Base-by-base conservation (phyloP, 257 asterid species). In the Fraxinus quadrangulata region DNA sequence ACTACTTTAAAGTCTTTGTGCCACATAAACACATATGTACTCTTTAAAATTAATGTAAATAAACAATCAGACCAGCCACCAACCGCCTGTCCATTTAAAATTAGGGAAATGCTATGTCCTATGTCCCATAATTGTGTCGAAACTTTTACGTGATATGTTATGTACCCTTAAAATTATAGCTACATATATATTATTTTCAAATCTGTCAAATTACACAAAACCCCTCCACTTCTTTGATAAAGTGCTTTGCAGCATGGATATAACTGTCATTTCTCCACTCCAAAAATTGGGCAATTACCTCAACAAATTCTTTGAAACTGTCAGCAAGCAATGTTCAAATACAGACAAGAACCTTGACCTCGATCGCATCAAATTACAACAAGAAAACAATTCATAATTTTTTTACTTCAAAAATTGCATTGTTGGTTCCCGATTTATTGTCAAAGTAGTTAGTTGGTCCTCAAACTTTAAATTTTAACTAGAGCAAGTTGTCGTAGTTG, bases 291-390 rank as follows among this genome's bases (percentile, higher is more conserved):
- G 70, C 81, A 84, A 71, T 88, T 1, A 83, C 83, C 67, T 76
- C 54, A 77, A 51, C 86, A 63, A 78, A 79, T 70, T 26, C 85
- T 30, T 87, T 72, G 85, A 83, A 83, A 78, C 78, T 71, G 80
- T 85, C 87, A 84, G 3, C 85, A 73, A 65, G 78, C 80, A 75
- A 70, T 76, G n/a, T 63, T 21, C 69, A 63, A 23, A 26, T 23
- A 24, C 17, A 12, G 36, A 63, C 33, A 26, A 37, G 23, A 37
- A 63, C 63, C 37, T 40, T 28, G 14, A 67, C 80, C 21, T 37
- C 42, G 77, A 73, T 80, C 75, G 81, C 59, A 74, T 67, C 81
- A 75, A 54, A 21, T 65, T n/a, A 6, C 78, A 67, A 76, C 31
- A 73, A 75, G 76, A 47, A 56, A 69, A 24, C 34, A 49, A 30